phyloP scores from a whole-genome alignment of 106 monocot species.

The Chionographis japonica region DNA sequence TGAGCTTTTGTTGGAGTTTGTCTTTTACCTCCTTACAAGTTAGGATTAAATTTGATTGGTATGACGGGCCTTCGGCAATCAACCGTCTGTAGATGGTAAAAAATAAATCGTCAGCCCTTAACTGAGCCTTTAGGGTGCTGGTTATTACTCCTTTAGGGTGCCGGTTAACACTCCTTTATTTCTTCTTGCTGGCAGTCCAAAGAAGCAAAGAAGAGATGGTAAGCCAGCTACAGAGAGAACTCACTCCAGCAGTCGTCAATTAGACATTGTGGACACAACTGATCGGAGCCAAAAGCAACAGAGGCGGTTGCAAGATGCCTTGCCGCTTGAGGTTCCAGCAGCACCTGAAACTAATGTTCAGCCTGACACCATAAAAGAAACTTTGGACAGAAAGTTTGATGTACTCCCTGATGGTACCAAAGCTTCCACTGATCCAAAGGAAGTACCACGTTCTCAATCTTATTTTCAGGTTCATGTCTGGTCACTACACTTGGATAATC shows the following conservation, averaged over 20 bases:
- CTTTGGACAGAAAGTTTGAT: slow-evolving; percentile 15
- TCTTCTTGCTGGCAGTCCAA: slow-evolving; percentile 24
- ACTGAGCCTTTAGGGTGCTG: too few species aligned
- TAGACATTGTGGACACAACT: slow-evolving; percentile 8
- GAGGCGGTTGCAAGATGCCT: slow-evolving; percentile 26
- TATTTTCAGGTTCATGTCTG: slow-evolving; percentile 36
- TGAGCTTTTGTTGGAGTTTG: too few species aligned
- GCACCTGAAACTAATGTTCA: slow-evolving; percentile 9
- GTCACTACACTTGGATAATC: background rate
- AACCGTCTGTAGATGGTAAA: too few species aligned
- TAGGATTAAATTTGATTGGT: too few species aligned
- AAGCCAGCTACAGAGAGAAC: slow-evolving; percentile 32
- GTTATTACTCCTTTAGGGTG: too few species aligned
- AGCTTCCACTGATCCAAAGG: slow-evolving; percentile 27
- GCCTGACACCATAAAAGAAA: slow-evolving; percentile 16
- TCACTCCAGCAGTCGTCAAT: slow-evolving; percentile 20
- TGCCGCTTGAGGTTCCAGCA: slow-evolving; percentile 17
- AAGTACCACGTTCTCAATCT: slow-evolving; percentile 24
- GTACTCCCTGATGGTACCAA: slow-evolving; percentile 22
- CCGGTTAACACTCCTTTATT: too few species aligned
- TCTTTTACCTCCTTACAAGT: too few species aligned
- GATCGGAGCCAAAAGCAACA: slow-evolving; percentile 30
- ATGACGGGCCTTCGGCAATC: too few species aligned
- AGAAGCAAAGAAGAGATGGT: slow-evolving; percentile 32
- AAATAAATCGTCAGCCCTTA: too few species aligned